Conservation (phyloP, 169 alveolate genomes). For the Pseudocohnilembus persalinus region DNA sequence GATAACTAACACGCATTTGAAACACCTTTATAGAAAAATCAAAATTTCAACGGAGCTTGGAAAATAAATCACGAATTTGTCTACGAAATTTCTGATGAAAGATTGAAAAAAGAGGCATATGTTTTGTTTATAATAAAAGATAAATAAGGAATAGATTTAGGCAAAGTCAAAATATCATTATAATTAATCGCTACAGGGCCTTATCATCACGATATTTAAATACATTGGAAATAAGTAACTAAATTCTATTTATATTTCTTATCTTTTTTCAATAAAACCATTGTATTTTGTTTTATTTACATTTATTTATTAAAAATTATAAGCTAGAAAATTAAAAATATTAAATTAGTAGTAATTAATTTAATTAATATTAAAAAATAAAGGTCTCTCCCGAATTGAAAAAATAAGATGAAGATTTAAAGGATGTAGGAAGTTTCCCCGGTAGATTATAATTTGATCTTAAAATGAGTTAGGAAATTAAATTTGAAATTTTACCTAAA, state of each 20-base stretch:
- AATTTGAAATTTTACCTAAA: conserved; percentile 2
- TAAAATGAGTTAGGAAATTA: conserved; percentile 10
- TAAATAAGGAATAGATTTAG: background rate
- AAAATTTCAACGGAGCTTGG: background rate
- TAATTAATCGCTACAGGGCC: conserved; percentile 26
- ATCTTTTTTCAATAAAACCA: background rate
- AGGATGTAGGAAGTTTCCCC: conserved; percentile 3
- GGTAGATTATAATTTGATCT: conserved; percentile 23
- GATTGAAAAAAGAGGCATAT: background rate
- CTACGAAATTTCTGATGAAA: conserved; percentile 7
- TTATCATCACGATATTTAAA: conserved; percentile 19
- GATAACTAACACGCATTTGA: background rate
- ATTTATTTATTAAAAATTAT: background rate
- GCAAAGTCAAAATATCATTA: background rate
- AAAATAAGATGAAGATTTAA: background rate
- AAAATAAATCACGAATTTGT: conserved; percentile 13
- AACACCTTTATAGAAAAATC: background rate
- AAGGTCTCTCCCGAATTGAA: background rate
- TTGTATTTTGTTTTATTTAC: background rate
- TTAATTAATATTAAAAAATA: too few relatives aligned
- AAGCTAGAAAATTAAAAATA: background rate
- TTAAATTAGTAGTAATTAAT: background rate
- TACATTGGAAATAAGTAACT: conserved; percentile 7
- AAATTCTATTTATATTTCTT: background rate
- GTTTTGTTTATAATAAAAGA: conserved; percentile 6